Evolutionary conservation across 768 basidiomycete species (phyloP).

Genomic region (Phaffia tasmanica): DNA sequence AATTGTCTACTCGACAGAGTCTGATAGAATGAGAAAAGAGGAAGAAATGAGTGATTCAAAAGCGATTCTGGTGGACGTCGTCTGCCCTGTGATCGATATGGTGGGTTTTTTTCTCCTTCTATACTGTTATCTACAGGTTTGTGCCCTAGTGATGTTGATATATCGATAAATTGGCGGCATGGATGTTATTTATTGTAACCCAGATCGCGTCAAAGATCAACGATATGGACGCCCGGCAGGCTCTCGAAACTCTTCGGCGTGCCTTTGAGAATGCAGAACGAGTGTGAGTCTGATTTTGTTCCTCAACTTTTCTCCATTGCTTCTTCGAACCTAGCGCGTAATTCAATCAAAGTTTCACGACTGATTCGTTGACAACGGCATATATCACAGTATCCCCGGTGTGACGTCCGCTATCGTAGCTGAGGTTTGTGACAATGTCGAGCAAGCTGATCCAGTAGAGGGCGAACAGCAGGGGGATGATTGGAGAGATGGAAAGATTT

Average conservation of each 20-base stretch:
- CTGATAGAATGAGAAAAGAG: conserved; percentile 19
- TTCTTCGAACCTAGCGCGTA: background rate
- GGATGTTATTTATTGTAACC: background rate
- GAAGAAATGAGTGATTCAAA: conserved; percentile 31
- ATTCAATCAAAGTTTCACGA: too few species aligned
- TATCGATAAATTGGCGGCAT: background rate
- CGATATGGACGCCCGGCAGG: conserved; percentile 79
- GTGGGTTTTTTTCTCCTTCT: conserved; percentile 44
- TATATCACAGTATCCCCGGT: conserved; percentile 56
- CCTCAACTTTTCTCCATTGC: too few species aligned
- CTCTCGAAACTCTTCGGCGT: conserved; percentile 71
- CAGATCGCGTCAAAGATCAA: conserved; percentile 87
- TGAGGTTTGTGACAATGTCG: conserved; percentile 48
- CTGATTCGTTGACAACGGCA: background rate
- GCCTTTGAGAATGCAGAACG: conserved; percentile 93
- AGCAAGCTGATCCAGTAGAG: conserved; percentile 32
- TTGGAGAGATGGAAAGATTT: background rate
- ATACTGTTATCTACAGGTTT: conserved; percentile 3
- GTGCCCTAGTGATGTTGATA: background rate
- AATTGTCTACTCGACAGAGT: background rate
- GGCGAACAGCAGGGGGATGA: background rate
- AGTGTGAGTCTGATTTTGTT: conserved; percentile 41
- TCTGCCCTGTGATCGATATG: conserved; percentile 89
- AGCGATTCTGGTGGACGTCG: conserved; percentile 91
- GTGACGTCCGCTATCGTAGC: conserved; percentile 84